These are phyloP conservation scores for Tulasnella sp. DNA, from an alignment of 768 basidiomycete species.

Conservation along the genomic window DNA sequence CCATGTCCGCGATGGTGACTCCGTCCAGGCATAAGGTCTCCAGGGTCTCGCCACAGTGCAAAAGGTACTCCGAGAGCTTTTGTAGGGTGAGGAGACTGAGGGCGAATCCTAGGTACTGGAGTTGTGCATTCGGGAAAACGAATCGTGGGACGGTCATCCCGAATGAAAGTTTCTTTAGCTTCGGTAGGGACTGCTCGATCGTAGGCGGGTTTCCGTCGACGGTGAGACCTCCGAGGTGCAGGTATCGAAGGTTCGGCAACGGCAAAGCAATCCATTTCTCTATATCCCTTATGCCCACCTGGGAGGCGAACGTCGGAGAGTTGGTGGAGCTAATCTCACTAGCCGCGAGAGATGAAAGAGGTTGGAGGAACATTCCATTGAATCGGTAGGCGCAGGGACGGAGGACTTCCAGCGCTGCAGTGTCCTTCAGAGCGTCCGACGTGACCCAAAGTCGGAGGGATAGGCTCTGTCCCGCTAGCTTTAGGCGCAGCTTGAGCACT, in stretches of 20 bases:
- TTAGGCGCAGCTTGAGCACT: background rate
- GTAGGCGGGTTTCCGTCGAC: background rate
- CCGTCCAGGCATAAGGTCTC: background rate
- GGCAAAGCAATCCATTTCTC: background rate
- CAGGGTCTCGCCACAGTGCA: background rate
- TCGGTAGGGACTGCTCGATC: background rate
- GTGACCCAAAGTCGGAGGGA: background rate
- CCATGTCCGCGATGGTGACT: background rate
- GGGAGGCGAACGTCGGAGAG: background rate
- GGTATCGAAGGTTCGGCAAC: background rate
- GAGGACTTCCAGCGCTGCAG: background rate
- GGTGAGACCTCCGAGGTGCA: background rate
- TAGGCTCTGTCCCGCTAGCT: background rate
- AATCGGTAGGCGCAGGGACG: background rate
- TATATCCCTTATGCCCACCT: background rate
- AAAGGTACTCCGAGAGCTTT: background rate
- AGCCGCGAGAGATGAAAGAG: background rate
- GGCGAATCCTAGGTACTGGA: background rate
- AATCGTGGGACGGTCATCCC: background rate
- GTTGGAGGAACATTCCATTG: background rate
- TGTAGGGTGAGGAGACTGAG: background rate
- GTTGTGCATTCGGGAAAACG: background rate
- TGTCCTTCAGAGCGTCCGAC: background rate
- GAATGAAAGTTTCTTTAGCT: background rate
- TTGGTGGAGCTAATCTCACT: background rate